Conservation (phyloP, 768 basidiomycete genomes). For the Austroboletus festivus region DNA sequence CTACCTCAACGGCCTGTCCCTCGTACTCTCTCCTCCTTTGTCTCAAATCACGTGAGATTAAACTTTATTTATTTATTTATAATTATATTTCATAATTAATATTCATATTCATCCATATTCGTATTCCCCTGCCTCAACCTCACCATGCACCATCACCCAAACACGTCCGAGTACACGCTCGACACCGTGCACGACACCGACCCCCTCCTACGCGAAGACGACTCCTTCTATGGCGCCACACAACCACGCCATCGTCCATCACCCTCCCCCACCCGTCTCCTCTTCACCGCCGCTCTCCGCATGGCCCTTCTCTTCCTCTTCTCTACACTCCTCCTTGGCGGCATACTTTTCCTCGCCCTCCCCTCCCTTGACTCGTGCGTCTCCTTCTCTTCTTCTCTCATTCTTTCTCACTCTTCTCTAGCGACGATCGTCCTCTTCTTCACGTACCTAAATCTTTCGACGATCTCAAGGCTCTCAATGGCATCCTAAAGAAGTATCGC, state of each 20-base stretch:
- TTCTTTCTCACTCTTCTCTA: constrained; percentile 31
- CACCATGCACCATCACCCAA: constrained; percentile 26
- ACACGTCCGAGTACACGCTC: constrained; percentile 61
- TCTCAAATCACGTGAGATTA: constrained; percentile 17
- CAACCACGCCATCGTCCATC: constrained; percentile 29
- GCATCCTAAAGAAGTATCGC: constrained; percentile 86
- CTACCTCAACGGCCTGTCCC: constrained; percentile 1
- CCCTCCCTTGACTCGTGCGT: constrained; percentile 78
- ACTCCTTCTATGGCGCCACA: constrained; percentile 51
- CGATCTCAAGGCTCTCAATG: constrained; percentile 83
- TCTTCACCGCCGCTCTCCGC: constrained; percentile 80
- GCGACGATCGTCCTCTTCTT: constrained; percentile 71
- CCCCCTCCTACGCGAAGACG: constrained; percentile 25
- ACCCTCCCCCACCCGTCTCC: constrained; percentile 52
- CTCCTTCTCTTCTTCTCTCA: constrained; percentile 3
- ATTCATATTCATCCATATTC: background rate
- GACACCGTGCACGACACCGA: constrained; percentile 47
- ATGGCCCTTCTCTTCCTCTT: constrained; percentile 75
- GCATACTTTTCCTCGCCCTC: constrained; percentile 76
- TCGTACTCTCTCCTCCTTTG: constrained; percentile 20
- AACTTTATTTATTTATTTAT: constrained; percentile 4
- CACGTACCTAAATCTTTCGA: constrained; percentile 86
- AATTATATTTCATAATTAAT: too few species aligned
- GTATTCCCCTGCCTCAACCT: background rate
- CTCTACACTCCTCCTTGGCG: constrained; percentile 67